Evolutionary conservation across 257 asterid genomes (phyloP).

Genomic region (Cinchona pubescens): DNA sequence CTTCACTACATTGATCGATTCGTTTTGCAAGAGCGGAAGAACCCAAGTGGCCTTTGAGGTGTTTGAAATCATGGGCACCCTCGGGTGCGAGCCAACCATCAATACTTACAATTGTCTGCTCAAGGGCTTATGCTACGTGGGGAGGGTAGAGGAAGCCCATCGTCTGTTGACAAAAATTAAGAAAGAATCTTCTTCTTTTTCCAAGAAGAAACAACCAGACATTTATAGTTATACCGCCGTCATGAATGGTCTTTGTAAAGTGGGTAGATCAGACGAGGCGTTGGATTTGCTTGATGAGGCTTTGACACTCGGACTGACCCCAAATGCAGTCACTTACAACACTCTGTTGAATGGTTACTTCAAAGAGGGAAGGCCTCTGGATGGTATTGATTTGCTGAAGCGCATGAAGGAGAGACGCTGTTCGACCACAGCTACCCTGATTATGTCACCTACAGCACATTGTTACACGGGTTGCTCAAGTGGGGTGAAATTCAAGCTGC

Average conservation of each 20-base stretch:
- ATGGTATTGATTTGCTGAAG: conserved; percentile 50
- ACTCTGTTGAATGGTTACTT: conserved; percentile 67
- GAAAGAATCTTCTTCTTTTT: too few relatives aligned
- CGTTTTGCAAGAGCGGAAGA: conserved; percentile 53
- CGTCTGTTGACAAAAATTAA: conserved; percentile 43
- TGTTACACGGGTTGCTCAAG: conserved; percentile 72
- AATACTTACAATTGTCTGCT: conserved; percentile 68
- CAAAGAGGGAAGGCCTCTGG: conserved; percentile 70
- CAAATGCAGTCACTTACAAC: conserved; percentile 62
- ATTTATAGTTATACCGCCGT: conserved; percentile 63
- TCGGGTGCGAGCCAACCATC: conserved; percentile 66
- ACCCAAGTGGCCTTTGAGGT: conserved; percentile 50
- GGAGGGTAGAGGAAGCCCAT: conserved; percentile 71
- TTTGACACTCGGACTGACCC: conserved; percentile 39
- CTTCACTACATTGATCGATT: conserved; percentile 56
- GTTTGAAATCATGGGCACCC: conserved; percentile 51
- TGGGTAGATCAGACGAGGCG: conserved; percentile 74
- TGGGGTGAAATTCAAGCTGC: conserved; percentile 59
- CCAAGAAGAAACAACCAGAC: conserved; percentile 48
- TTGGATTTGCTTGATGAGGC: conserved; percentile 59
- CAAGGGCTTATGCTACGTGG: conserved; percentile 78
- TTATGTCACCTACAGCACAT: conserved; percentile 54
- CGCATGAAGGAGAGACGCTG: conserved; percentile 52
- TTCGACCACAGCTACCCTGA: too few relatives aligned
- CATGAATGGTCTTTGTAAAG: conserved; percentile 85